These are phyloP conservation scores for Penicillium paxilli DNA, from an alignment of 495 filamentous ascomycete species.

Conservation along the genomic window DNA sequence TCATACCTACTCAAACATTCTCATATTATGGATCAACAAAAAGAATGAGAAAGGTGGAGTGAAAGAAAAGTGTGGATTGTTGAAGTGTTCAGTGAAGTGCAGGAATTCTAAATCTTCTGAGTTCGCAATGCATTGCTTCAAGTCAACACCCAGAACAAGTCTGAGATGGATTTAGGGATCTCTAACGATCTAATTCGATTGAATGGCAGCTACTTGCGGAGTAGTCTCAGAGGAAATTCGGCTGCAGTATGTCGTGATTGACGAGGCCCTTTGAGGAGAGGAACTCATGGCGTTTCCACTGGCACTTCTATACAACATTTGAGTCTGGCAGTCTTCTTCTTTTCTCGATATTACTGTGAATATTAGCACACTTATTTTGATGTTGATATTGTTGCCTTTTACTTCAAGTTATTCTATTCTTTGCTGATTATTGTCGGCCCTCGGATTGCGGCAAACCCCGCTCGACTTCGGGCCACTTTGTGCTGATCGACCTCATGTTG, in stretches of 20 bases:
- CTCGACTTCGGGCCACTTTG: slow-evolving; percentile 6
- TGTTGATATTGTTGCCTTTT: neutral
- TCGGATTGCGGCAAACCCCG: slow-evolving; percentile 14
- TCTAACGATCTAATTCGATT: too few relatives aligned
- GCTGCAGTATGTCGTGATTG: neutral
- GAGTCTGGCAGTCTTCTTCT: neutral
- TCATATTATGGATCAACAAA: neutral
- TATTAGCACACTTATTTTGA: too few relatives aligned
- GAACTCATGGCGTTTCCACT: neutral
- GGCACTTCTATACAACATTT: neutral
- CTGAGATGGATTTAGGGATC: too few relatives aligned
- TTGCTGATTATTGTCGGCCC: neutral
- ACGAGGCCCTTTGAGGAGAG: neutral
- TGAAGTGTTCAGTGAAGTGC: too few relatives aligned
- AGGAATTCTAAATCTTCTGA: too few relatives aligned
- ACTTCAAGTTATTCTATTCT: neutral
- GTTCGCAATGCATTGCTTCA: too few relatives aligned
- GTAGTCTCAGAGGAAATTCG: neutral
- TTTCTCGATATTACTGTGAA: neutral
- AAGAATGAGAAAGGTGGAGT: neutral
- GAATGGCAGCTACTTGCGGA: too few relatives aligned
- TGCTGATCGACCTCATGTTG: neutral
- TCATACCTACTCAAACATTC: neutral
- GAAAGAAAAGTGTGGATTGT: neutral
- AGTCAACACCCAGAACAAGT: too few relatives aligned